phyloP scores from a whole-genome alignment of 768 basidiomycete genomes.

The Paxillus rubicundulus region DNA sequence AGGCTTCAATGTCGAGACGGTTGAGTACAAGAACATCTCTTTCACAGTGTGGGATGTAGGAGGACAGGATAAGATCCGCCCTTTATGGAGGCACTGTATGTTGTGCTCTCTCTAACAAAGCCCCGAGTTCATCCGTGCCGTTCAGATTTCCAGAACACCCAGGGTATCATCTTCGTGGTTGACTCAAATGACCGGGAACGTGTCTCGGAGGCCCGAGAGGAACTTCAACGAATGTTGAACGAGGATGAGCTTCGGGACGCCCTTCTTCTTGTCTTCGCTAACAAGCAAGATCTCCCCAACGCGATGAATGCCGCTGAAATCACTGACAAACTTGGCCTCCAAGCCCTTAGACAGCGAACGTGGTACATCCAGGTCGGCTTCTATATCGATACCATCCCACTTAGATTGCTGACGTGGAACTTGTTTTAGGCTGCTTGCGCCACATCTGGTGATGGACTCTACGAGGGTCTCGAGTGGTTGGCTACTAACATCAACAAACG shows the following conservation, averaged over 20 bases:
- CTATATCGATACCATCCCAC: not conserved
- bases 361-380: slow-evolving; percentile 92
- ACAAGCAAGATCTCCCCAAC: slow-evolving; percentile 99
- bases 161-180: slow-evolving; percentile 99
- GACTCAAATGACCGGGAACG: slow-evolving; percentile 99
- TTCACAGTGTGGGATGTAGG: slow-evolving; percentile 99
- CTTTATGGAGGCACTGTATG: slow-evolving; percentile 99
- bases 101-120: slow-evolving; percentile 23
- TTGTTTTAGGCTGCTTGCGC: slow-evolving; percentile 85
- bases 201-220: slow-evolving; percentile 98
- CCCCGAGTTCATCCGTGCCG: slow-evolving; percentile 10
- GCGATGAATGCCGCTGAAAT: slow-evolving; percentile 99
- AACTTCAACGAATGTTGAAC: slow-evolving; percentile 98
- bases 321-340: slow-evolving; percentile 98
- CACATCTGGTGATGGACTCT: slow-evolving; percentile 96
- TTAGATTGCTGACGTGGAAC: slow-evolving; percentile 15
- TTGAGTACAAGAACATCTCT: slow-evolving; percentile 99
- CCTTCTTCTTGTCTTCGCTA: slow-evolving; percentile 97
- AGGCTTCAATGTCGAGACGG: slow-evolving; percentile 99
- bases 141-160: slow-evolving; percentile 99
- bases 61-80: slow-evolving; percentile 99
- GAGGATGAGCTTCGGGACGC: slow-evolving; percentile 99
- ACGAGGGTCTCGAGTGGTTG: slow-evolving; percentile 98
- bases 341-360: slow-evolving; percentile 92
- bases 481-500: slow-evolving; percentile 82